Evolutionary conservation across 768 basidiomycete genomes (phyloP).

Genomic region (Hydnum rufescens): DNA sequence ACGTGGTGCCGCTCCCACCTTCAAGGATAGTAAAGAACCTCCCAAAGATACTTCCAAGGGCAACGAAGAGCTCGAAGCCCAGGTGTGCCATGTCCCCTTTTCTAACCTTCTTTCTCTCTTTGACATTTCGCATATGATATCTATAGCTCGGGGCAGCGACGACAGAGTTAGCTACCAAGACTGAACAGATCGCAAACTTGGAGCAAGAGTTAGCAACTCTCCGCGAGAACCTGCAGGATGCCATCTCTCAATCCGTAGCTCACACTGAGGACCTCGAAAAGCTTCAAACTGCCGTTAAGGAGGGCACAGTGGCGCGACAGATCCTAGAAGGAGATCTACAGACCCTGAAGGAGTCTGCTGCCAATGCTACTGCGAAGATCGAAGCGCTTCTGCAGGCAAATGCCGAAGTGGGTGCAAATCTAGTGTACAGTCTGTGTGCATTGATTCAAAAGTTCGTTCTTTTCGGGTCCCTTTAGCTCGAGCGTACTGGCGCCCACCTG

Average conservation of each 20-base stretch:
- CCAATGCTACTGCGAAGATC: constrained; percentile 1
- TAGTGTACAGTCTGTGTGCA: not conserved
- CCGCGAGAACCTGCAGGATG: not conserved
- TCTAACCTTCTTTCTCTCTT: not conserved
- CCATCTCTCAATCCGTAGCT: not conserved
- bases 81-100: constrained; percentile 1
- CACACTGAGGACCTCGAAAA: constrained; percentile 7
- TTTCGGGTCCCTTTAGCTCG: not conserved
- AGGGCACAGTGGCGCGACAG: constrained; percentile 1
- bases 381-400: not conserved
- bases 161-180: constrained; percentile 5
- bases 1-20: not conserved
- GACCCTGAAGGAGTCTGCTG: constrained; percentile 4
- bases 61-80: constrained; percentile 8
- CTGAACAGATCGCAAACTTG: constrained; percentile 3
- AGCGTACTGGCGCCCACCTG: not conserved
- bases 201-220: constrained; percentile 4
- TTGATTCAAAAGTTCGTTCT: not conserved
- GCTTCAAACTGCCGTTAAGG: constrained; percentile 1
- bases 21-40: constrained; percentile 3
- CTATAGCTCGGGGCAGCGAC: constrained; percentile 7
- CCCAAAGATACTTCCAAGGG: constrained; percentile 4
- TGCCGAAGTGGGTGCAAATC: constrained; percentile 4
- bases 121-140: not conserved
- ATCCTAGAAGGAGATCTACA: constrained; percentile 7